These are phyloP conservation scores for Apophysomyces trapeziformis DNA, from an alignment of 371 early-diverging fungal species.

Conservation along the genomic window DNA sequence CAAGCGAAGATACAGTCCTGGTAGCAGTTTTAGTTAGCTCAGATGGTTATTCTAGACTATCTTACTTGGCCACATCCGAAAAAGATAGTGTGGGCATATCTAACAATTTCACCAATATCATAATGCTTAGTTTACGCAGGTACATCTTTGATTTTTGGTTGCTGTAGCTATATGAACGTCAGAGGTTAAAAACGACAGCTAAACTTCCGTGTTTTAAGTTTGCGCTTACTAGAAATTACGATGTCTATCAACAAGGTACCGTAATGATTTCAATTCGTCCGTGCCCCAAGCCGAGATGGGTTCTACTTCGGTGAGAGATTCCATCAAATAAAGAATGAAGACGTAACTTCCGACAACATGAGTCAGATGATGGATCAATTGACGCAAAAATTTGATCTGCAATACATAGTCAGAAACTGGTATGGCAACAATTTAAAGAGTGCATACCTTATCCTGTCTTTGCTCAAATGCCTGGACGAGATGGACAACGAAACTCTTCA, in stretches of 20 bases:
- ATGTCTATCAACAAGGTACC: slow-evolving; percentile 48
- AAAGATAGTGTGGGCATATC: slow-evolving; percentile 35
- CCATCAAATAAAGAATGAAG: slow-evolving; percentile 46
- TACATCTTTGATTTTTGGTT: slow-evolving; percentile 38
- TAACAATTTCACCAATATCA: slow-evolving; percentile 27
- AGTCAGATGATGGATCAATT: slow-evolving; percentile 45
- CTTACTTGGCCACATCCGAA: slow-evolving; percentile 52
- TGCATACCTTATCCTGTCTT: slow-evolving; percentile 27
- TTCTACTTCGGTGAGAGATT: slow-evolving; percentile 36
- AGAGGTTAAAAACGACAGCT: not conserved
- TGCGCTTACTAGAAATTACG: slow-evolving; percentile 45
- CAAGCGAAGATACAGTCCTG: slow-evolving; percentile 45
- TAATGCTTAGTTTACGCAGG: slow-evolving; percentile 41
- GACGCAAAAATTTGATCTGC: slow-evolving; percentile 34
- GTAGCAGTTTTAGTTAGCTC: not conserved
- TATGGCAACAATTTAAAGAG: too few relatives aligned
- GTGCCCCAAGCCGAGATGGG: slow-evolving; percentile 38
- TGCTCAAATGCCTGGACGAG: slow-evolving; percentile 25
- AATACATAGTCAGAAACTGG: not conserved
- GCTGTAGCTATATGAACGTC: slow-evolving; percentile 9
- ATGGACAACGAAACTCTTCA: slow-evolving; percentile 31
- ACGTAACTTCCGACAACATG: slow-evolving; percentile 43
- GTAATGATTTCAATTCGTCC: slow-evolving; percentile 50
- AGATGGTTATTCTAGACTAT: not conserved
- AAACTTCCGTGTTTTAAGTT: not conserved